phyloP scores from a whole-genome alignment of 305 asterid species.

The Plantago lanceolata region DNA sequence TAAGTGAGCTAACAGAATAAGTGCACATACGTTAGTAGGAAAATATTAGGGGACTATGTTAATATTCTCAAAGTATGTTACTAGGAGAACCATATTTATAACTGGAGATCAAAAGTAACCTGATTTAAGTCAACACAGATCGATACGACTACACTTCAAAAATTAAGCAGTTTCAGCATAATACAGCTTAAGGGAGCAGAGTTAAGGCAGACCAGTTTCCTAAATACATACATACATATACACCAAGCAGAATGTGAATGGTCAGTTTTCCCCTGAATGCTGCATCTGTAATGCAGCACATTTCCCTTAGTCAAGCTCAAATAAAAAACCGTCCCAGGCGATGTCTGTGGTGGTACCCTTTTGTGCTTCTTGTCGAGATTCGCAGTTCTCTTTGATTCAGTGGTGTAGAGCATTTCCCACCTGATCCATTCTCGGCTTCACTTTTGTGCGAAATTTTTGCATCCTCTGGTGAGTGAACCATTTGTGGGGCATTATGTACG shows the following conservation, averaged over 20 bases:
- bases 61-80: too few relatives aligned
- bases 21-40: too few relatives aligned
- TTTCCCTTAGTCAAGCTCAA: neutral
- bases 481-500: neutral
- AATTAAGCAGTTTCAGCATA: too few relatives aligned
- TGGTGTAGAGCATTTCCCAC: neutral
- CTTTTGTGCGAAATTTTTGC: conserved; percentile 4
- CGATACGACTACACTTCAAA: too few relatives aligned
- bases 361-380: conserved; percentile 4
- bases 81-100: too few relatives aligned
- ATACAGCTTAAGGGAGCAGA: too few relatives aligned
- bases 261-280: neutral
- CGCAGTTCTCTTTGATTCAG: neutral
- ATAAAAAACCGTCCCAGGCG: neutral
- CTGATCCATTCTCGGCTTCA: conserved; percentile 16
- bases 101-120: too few relatives aligned
- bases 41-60: too few relatives aligned
- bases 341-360: neutral
- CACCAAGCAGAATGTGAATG: neutral
- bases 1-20: too few relatives aligned
- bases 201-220: too few relatives aligned
- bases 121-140: too few relatives aligned
- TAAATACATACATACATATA: neutral
- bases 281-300: too few relatives aligned
- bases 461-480: neutral